Evolutionary conservation across 179 eudicot genomes (phyloP).

Genomic region (Silene coronaria): DNA sequence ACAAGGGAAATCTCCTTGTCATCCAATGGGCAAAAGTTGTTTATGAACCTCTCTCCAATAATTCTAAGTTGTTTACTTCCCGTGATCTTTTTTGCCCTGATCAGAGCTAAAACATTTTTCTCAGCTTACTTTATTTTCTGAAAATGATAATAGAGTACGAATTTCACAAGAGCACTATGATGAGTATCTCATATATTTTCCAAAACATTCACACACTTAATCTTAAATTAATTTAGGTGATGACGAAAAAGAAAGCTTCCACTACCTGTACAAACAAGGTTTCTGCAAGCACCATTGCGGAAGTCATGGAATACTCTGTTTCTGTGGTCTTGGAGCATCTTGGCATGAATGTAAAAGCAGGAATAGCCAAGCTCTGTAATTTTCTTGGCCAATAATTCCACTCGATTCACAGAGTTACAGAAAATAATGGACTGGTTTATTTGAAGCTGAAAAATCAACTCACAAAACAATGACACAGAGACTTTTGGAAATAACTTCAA

Average conservation of each 20-base stretch:
- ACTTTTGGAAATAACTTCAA: constrained; percentile 10
- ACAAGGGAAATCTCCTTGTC: not conserved
- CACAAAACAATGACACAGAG: constrained; percentile 11
- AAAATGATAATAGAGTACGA: not conserved
- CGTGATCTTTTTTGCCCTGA: not conserved
- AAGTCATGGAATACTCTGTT: constrained; percentile 81
- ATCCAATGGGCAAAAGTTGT: not conserved
- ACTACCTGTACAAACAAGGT: constrained; percentile 84
- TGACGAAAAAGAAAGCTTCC: not conserved
- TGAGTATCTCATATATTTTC: too few relatives aligned
- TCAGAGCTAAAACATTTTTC: not conserved
- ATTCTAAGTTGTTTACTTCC: not conserved
- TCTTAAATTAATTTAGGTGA: not conserved
- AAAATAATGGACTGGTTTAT: constrained; percentile 81
- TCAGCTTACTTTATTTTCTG: not conserved
- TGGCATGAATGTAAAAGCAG: constrained; percentile 83
- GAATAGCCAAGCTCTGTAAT: constrained; percentile 82
- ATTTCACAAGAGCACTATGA: too few relatives aligned
- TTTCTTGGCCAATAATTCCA: constrained; percentile 70
- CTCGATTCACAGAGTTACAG: constrained; percentile 80
- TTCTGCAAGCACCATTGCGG: constrained; percentile 80
- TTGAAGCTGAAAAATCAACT: constrained; percentile 55
- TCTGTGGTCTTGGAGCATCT: constrained; percentile 82
- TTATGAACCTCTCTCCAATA: not conserved
- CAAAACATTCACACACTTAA: too few relatives aligned